A percentile compares a stretch with the other conserved stretches of the same genome.
Evolutionary conservation across 164 flowering plant genomes (phyloP).

Genomic region (Umbellularia californica): DNA sequence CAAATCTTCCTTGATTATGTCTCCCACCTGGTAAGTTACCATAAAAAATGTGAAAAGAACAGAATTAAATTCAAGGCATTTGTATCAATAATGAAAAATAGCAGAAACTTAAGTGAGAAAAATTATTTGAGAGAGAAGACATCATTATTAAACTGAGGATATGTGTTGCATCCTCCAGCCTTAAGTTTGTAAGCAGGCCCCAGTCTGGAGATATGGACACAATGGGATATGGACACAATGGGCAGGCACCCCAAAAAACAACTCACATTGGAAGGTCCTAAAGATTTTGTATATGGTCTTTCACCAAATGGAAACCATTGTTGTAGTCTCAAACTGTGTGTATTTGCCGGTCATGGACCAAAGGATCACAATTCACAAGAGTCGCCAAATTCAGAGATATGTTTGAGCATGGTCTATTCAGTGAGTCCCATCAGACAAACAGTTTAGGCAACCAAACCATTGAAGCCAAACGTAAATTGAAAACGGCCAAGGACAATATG

Average conservation of each 20-base stretch:
- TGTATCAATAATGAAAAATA: too few relatives aligned
- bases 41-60: not conserved
- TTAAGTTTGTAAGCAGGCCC: not conserved
- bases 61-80: not conserved
- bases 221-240: not conserved
- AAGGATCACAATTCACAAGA: too few relatives aligned
- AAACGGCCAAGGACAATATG: too few relatives aligned
- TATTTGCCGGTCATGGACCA: not conserved
- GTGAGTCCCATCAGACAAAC: too few relatives aligned
- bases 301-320: not conserved
- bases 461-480: not conserved
- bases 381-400: too few relatives aligned
- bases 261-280: too few relatives aligned
- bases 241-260: too few relatives aligned
- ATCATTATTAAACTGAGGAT: not conserved
- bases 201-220: not conserved
- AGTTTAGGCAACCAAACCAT: not conserved
- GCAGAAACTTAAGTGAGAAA: not conserved
- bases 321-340: not conserved
- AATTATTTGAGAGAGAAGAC: too few relatives aligned
- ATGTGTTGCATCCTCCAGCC: not conserved
- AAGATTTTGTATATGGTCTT: too few relatives aligned
- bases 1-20: slow-evolving; percentile 76
- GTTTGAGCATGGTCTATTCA: too few relatives aligned
- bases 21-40: slow-evolving; percentile 53